A percentile compares a stretch with the other conserved stretches of the same genome.
Evolutionary conservation across 1,139 yeast species (phyloP).

Genomic region (Taphrina betulina): DNA sequence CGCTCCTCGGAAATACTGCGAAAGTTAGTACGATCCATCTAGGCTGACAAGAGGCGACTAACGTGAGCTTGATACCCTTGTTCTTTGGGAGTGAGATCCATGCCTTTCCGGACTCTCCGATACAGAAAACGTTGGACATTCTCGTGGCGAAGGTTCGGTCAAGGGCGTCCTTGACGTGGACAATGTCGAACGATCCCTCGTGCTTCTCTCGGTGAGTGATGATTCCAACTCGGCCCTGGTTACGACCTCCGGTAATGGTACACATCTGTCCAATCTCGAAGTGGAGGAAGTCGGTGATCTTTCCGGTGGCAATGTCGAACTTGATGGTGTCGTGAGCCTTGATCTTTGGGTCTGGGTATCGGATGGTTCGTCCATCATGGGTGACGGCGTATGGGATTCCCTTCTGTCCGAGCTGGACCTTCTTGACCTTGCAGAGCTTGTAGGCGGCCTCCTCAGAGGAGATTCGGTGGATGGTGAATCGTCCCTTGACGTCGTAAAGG

Average conservation of each 20-base stretch:
- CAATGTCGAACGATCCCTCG: constrained; percentile 99
- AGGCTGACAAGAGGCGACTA: constrained; percentile 46
- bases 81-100: constrained; percentile 98
- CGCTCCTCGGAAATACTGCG: constrained; percentile 79
- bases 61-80: constrained; percentile 95
- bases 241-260: constrained; percentile 99
- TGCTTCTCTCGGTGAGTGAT: constrained; percentile 98
- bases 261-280: constrained; percentile 94
- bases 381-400: constrained; percentile 97
- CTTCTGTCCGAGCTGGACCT: constrained; percentile 96
- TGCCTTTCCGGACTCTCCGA: constrained; percentile 98
- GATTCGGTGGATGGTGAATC: constrained; percentile 99
- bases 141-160: constrained; percentile 99
- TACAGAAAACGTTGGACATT: constrained; percentile 91
- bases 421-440: constrained; percentile 97
- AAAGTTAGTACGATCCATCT: neutral
- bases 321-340: constrained; percentile 96
- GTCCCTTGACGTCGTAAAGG: constrained; percentile 96
- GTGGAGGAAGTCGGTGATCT: constrained; percentile 86
- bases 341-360: constrained; percentile 98
- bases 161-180: constrained; percentile 94
- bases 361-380: constrained; percentile 99
- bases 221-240: constrained; percentile 99
- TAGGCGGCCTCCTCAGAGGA: constrained; percentile 97
- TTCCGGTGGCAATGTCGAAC: constrained; percentile 93